These are phyloP conservation scores for Pythium apleroticum DNA, from an alignment of 352 stramenopile genomes.

Conservation along the genomic window DNA sequence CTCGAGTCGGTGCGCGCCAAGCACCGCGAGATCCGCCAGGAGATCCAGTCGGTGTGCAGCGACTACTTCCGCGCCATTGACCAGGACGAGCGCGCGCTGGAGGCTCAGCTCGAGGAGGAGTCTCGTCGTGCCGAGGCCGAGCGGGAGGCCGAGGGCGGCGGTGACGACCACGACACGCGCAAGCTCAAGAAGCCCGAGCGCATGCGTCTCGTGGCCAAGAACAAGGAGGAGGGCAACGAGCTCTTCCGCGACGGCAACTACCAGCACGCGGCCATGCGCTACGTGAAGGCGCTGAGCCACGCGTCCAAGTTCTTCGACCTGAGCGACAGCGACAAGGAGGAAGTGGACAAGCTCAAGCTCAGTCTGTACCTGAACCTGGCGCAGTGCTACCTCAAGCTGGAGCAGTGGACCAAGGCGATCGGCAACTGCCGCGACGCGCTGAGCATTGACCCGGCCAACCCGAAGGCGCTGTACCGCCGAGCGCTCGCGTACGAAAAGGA, in stretches of 20 bases:
- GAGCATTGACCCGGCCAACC: constrained; percentile 63
- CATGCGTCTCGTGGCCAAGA: constrained; percentile 93
- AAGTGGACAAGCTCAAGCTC: constrained; percentile 89
- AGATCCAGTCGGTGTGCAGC: constrained; percentile 52
- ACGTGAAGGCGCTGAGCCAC: constrained; percentile 91
- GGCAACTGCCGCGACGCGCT: constrained; percentile 88
- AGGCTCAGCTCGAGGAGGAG: constrained; percentile 79
- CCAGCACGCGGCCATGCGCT: constrained; percentile 84
- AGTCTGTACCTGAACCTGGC: constrained; percentile 92
- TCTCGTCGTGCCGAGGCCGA: constrained; percentile 70
- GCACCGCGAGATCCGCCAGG: constrained; percentile 51
- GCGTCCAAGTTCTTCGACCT: constrained; percentile 93
- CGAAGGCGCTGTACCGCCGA: constrained; percentile 88
- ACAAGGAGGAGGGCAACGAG: constrained; percentile 95
- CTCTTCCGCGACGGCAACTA: constrained; percentile 92
- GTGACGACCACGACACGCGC: constrained; percentile 91
- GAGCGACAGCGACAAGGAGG: constrained; percentile 67
- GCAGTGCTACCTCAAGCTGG: constrained; percentile 94
- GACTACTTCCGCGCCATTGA: constrained; percentile 73
- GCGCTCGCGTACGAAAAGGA: constrained; percentile 86
- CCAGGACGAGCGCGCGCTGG: constrained; percentile 57
- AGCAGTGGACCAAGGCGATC: constrained; percentile 82
- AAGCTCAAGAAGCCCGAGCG: constrained; percentile 93
- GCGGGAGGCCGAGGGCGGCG: constrained; percentile 58
- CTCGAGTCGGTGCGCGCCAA: constrained; percentile 53